Evolutionary conservation across 2,329 filamentous ascomycete species (phyloP), one percentile per base, ranked within the genome.

Genomic region (Sarocladium oryzae): DNA sequence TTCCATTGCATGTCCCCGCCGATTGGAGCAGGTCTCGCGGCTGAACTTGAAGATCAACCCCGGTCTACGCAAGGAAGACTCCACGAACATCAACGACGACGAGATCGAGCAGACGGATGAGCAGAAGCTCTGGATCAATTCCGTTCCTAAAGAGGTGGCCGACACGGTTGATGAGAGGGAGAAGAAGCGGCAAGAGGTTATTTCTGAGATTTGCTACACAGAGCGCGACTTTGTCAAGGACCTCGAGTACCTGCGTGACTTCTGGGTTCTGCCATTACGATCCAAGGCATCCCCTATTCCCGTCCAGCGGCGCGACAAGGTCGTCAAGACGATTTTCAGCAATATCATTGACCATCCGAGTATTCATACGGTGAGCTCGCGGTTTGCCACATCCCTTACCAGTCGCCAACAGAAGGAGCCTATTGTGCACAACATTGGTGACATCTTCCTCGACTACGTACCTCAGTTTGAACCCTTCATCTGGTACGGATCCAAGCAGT

Each of bases 71-170:
- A 79, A 79, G 57, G 76, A 81, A 48, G 76, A 78, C 41, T 73
- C 75, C 20, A 71, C 75, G 13, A 72, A 72, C 33, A 65, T 78
- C 75, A 64, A 93, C 62, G 91, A 95, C 62, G 90, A 95, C 59
- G 89, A 93, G 56, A 74, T 67, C 37, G 87, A 91, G 53, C 86
- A 93, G 61, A 89, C 86, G 28, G 90, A 96, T 63, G 91, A 97
- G 66, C 93, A 97, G 72, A 97, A 97, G 69, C 79, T 99, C 33
- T 99, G 93, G 93, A 99, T 99, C 69, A 97, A 97, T 67, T 96
- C 91, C 13, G 93, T 99, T 32, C 89, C 91, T 1, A 93, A 96
- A 67, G 93, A 97, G 66, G 77, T 99, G 52, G 90, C 91, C 1
- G 91, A 97, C 59, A 88, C 85, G 63, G 85, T 96, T 26, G 84